Conservation (phyloP, 208 protist genomes). For the Herpetomonas tarakana region DNA sequence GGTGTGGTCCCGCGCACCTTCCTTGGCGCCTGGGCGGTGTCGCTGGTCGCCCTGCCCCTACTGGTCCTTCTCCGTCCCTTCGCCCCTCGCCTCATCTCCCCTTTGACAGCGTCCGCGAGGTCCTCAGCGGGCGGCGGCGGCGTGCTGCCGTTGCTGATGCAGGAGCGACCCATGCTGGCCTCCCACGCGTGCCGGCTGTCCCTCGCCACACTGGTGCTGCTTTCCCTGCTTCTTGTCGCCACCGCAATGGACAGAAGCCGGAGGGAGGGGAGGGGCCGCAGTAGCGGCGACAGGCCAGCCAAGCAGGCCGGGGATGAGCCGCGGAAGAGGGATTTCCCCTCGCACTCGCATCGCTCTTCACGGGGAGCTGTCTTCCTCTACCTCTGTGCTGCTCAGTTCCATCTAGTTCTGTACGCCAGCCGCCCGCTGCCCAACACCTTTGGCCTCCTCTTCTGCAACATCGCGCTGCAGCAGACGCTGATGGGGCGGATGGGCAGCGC, state of each 20-base stretch:
- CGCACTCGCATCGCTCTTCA: not conserved
- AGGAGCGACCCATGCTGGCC: constrained; percentile 16
- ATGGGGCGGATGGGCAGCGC: constrained; percentile 12
- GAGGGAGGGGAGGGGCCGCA: not conserved
- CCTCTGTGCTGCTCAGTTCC: constrained; percentile 75
- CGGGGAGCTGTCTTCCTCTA: constrained; percentile 30
- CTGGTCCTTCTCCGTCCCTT: not conserved
- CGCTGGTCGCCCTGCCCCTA: constrained; percentile 10
- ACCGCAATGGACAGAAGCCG: constrained; percentile 1
- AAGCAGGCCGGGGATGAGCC: not conserved
- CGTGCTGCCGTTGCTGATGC: not conserved
- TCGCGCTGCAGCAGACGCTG: constrained; percentile 48
- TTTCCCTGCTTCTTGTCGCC: not conserved
- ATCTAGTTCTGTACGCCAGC: constrained; percentile 88
- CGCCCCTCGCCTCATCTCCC: not conserved
- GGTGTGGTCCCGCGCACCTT: constrained; percentile 94
- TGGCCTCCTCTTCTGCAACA: constrained; percentile 47
- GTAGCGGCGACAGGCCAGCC: no score
- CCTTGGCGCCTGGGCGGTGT: constrained; percentile 64
- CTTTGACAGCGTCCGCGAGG: not conserved
- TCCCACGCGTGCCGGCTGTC: constrained; percentile 22
- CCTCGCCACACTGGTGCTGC: not conserved
- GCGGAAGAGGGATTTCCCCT: no score
- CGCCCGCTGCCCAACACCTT: constrained; percentile 92
- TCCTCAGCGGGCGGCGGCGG: constrained; percentile 2